These are phyloP conservation scores for Colletotrichum gigasporum DNA, from an alignment of 2,329 filamentous ascomycete genomes.

Conservation along the genomic window DNA sequence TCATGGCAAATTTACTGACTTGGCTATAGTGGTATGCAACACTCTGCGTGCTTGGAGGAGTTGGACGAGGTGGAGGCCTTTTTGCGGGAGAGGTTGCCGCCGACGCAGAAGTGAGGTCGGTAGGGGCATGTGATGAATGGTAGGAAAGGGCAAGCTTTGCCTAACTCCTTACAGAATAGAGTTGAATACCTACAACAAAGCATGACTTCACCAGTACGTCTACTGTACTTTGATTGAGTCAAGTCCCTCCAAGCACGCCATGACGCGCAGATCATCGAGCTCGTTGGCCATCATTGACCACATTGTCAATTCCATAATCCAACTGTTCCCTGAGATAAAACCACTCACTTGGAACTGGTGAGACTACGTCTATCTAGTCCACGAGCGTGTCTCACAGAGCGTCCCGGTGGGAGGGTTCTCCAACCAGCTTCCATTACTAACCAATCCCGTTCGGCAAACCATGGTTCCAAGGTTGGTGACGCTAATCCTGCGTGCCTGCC, in stretches of 20 bases:
- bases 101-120: conserved; percentile 37
- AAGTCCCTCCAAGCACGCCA: no score
- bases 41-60: conserved; percentile 81
- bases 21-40: conserved; percentile 68
- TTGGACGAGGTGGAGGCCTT: conserved; percentile 81
- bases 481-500: neutral
- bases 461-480: neutral
- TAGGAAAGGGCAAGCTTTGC: no score
- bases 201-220: no score
- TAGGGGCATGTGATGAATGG: neutral
- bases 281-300: no score
- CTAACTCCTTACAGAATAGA: no score
- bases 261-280: no score
- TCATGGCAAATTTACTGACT: neutral
- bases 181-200: no score
- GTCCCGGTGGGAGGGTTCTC: neutral
- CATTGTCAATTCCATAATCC: no score
- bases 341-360: no score
- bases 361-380: no score
- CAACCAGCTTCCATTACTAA: neutral
- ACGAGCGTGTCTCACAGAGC: neutral
- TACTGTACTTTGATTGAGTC: no score
- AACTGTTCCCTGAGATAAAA: no score
- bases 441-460: neutral
- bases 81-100: conserved; percentile 56